Evolutionary conservation across 768 basidiomycete species (phyloP).

Genomic region (Tulasnella sp.): DNA sequence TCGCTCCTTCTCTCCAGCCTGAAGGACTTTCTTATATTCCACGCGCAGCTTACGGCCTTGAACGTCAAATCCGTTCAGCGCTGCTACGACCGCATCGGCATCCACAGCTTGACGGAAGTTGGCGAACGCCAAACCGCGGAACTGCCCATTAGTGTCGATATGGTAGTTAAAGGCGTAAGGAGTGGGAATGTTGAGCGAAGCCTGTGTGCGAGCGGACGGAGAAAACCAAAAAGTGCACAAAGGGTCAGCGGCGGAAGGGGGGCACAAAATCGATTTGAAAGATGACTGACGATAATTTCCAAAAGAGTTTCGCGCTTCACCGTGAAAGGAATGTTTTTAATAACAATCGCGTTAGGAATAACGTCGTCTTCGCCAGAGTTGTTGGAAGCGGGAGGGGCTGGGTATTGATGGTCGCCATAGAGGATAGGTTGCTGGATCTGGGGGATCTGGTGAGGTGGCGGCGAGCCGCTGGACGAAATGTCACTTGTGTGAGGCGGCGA

Average conservation of each 20-base stretch:
- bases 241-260: conserved; percentile 9
- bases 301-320: conserved; percentile 94
- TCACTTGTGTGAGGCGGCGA: conserved; percentile 76
- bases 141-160: conserved; percentile 89
- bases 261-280: conserved; percentile 11
- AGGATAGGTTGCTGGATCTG: conserved; percentile 27
- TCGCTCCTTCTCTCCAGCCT: conserved; percentile 96
- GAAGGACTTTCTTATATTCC: conserved; percentile 99
- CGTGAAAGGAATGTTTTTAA: conserved; percentile 99
- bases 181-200: conserved; percentile 85
- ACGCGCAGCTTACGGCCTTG: conserved; percentile 95
- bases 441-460: conserved; percentile 46
- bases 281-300: conserved; percentile 78
- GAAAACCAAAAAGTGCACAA: conserved; percentile 18
- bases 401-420: conserved; percentile 34
- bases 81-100: conserved; percentile 91
- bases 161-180: conserved; percentile 99
- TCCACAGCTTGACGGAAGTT: conserved; percentile 90
- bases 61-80: conserved; percentile 92
- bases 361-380: conserved; percentile 54
- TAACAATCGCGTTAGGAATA: conserved; percentile 98
- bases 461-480: conserved; percentile 71
- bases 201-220: conserved; percentile 38
- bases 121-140: conserved; percentile 96
- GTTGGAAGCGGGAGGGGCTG: conserved; percentile 30